Base-by-base conservation (phyloP, 306 rosid species). In the Begonia loranthoides region DNA sequence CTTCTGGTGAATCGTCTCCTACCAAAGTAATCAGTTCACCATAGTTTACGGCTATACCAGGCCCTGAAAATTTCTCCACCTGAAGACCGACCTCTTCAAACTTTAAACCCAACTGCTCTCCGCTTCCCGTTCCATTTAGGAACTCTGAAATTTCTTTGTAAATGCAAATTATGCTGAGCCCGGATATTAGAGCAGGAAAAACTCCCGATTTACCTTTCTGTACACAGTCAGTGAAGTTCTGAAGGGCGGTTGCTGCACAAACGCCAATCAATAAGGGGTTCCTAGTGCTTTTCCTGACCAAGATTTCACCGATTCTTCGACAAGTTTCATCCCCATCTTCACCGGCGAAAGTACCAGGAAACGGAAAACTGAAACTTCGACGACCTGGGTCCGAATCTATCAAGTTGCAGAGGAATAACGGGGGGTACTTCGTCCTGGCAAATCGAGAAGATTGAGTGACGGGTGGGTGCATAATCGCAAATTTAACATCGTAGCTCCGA, bases 381-480 rank as follows among this genome's bases (percentile, higher is more conserved):
- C 63, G 72, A 34, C 45, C 62, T 17, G 73, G 51, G 17, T 86
- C 94, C 10, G 83, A 41, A 48, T 70, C 89, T 6, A 73, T 55
- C 44, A 77, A 45, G 28, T 80, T 86, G 54, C 82, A 72, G 4
- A 90, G 57, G 55, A 90, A 86, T 45, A 83, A 53, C 13, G 99
- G 88, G 12, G 92, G 83, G 64, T 54, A 63, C 10, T 78, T 66
- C 13, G 70, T 22, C 38, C 83, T 62, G 0, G 66, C 9, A 47
- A 73, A 63, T 6, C 76, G 73, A 6, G 81, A 64, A 17, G 76
- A 1, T 6, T 71, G 70, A 1, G 76, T 14, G 0, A 67, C 12
- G 12, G 93, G 88, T 7, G 86, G 96, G 28, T 80, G 96, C 15
- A 86, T 68, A 39, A 90, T 51, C 19, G 95, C 83, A 3, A 86